Percentiles rank a stretch among this genome's conserved stretches.
These are phyloP conservation scores for Boletus subcaerulescens DNA, from an alignment of 768 basidiomycete species.

Conservation along the genomic window DNA sequence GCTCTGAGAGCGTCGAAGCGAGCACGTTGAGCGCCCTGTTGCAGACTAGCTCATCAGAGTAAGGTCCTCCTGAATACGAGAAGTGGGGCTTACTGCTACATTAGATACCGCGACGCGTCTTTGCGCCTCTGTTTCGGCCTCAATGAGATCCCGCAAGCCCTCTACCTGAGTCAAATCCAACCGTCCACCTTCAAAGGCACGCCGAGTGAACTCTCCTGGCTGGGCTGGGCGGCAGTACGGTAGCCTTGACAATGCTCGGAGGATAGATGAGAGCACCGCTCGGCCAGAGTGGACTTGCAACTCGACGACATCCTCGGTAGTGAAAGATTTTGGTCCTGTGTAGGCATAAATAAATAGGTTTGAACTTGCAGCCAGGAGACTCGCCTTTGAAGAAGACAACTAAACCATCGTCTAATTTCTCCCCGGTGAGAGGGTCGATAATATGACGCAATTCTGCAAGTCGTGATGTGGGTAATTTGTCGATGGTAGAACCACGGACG, in stretches of 20 bases:
- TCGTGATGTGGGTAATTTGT: constrained; percentile 51
- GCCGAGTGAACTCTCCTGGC: constrained; percentile 85
- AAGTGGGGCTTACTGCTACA: constrained; percentile 53
- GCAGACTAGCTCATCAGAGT: not conserved
- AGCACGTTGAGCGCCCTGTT: constrained; percentile 60
- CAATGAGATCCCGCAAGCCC: constrained; percentile 81
- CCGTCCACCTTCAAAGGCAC: constrained; percentile 77
- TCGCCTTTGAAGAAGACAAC: constrained; percentile 79
- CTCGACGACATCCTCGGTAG: constrained; percentile 79
- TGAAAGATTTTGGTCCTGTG: constrained; percentile 76
- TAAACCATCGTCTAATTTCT: constrained; percentile 74
- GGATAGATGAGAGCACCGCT: constrained; percentile 70
- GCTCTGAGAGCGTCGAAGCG: constrained; percentile 63
- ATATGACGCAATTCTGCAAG: constrained; percentile 69
- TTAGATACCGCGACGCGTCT: constrained; percentile 67
- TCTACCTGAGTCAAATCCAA: constrained; percentile 89
- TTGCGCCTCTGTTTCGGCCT: constrained; percentile 85
- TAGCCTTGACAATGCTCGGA: constrained; percentile 58
- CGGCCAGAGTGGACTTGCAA: constrained; percentile 86
- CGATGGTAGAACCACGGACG: not conserved
- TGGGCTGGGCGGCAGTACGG: constrained; percentile 74
- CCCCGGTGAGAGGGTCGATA: constrained; percentile 56
- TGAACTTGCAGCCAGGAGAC: constrained; percentile 9
- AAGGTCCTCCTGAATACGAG: not conserved
- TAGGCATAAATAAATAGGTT: not conserved